These are phyloP conservation scores for Protomyces arabidopsidicola DNA, from an alignment of 1,139 yeast species.

Conservation along the genomic window DNA sequence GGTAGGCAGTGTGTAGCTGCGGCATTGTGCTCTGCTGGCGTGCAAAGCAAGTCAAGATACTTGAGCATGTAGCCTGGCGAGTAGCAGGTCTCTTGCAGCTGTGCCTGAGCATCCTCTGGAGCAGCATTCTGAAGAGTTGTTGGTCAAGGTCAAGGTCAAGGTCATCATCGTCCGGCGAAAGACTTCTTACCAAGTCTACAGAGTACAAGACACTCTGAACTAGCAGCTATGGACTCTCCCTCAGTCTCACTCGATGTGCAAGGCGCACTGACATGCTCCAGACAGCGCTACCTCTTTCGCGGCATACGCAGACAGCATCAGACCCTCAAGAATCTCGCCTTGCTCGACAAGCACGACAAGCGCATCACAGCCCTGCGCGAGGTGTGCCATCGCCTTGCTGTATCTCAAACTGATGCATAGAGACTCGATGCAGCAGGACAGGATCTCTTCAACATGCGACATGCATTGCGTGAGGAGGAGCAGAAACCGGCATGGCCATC, in stretches of 20 bases:
- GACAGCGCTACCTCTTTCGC: slow-evolving; percentile 12
- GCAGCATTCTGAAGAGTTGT: too few relatives aligned
- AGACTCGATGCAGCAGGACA: slow-evolving; percentile 16
- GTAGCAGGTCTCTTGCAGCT: too few relatives aligned
- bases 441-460: slow-evolving; percentile 7
- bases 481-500: not conserved
- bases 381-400: not conserved
- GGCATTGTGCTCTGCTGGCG: too few relatives aligned
- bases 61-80: too few relatives aligned
- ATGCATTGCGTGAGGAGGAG: not conserved
- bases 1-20: slow-evolving; percentile 45
- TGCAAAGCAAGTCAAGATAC: too few relatives aligned
- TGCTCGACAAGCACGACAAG: slow-evolving; percentile 4
- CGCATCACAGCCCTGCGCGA: not conserved
- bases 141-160: too few relatives aligned
- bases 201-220: not conserved
- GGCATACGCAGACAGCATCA: slow-evolving; percentile 15
- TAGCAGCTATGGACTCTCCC: not conserved
- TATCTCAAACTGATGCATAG: not conserved
- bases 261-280: slow-evolving; percentile 10
- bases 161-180: too few relatives aligned
- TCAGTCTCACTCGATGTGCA: not conserved
- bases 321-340: slow-evolving; percentile 8
- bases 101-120: too few relatives aligned
- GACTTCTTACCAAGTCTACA: not conserved